These are phyloP conservation scores for Ustilago bromivora DNA, from an alignment of 1,284 basidiomycete species.

Conservation along the genomic window DNA sequence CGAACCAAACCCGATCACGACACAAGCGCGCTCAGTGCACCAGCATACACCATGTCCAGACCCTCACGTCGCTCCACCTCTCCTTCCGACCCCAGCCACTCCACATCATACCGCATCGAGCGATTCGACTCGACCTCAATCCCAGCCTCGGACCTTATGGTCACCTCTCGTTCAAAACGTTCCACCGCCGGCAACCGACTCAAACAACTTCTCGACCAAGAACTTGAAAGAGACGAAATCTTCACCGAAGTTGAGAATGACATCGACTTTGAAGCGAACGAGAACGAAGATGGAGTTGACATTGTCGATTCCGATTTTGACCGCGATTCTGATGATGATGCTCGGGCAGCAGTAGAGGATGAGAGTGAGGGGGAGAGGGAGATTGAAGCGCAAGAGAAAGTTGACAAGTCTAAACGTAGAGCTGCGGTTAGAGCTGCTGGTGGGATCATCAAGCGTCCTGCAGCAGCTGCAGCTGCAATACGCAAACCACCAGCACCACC, in stretches of 20 bases:
- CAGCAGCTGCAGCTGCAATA: background rate
- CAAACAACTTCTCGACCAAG: conserved; percentile 63
- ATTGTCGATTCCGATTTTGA: conserved; percentile 68
- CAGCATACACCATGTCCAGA: conserved; percentile 4
- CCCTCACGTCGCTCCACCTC: background rate
- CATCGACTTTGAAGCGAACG: conserved; percentile 58
- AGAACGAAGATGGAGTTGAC: conserved; percentile 62
- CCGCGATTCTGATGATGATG: conserved; percentile 55
- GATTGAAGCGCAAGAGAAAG: conserved; percentile 56
- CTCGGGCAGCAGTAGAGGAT: conserved; percentile 25
- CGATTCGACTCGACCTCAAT: conserved; percentile 13
- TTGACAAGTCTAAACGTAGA: conserved; percentile 37
- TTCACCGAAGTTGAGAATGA: conserved; percentile 66
- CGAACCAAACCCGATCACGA: too few species aligned
- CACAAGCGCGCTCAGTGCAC: too few species aligned
- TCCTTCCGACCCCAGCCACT: background rate
- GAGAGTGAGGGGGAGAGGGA: conserved; percentile 50
- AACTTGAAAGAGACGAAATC: conserved; percentile 62
- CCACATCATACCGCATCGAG: conserved; percentile 39
- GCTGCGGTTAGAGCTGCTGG: conserved; percentile 28
- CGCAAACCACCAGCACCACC: background rate
- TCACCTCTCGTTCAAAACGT: conserved; percentile 49
- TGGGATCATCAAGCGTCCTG: conserved; percentile 20
- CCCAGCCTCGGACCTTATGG: conserved; percentile 31
- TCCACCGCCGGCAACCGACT: conserved; percentile 58